Evolutionary conservation across 306 rosid species (phyloP).

Genomic region (Rubus idaeus): DNA sequence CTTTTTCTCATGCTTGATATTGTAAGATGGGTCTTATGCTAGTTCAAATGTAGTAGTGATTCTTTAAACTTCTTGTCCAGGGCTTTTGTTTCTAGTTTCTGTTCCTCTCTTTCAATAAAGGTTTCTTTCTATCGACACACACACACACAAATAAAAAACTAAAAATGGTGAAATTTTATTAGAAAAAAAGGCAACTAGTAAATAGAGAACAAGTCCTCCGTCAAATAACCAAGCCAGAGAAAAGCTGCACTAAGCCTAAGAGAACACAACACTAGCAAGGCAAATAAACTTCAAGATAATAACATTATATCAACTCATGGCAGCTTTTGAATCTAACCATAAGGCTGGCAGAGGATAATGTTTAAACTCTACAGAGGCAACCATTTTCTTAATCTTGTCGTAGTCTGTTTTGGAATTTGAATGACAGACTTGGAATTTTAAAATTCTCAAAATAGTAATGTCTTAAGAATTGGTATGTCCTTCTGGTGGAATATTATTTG

Average conservation of each 20-base stretch:
- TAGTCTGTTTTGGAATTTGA: no score
- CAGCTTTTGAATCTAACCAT: no score
- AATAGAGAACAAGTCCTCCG: background rate
- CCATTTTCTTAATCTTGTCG: background rate
- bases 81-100: background rate
- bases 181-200: background rate
- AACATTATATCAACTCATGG: background rate
- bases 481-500: background rate
- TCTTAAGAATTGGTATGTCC: background rate
- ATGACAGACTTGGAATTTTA: background rate
- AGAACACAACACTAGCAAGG: background rate
- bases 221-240: background rate
- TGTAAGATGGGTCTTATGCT: background rate
- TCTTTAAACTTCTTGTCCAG: background rate
- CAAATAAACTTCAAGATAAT: background rate
- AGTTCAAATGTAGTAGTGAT: background rate
- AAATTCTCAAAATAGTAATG: background rate
- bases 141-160: no score
- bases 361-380: background rate
- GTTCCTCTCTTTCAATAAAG: background rate
- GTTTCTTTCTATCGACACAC: background rate
- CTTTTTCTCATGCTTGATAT: background rate
- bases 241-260: background rate
- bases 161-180: no score
- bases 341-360: background rate